These are phyloP conservation scores for Brassica cretica DNA, from an alignment of 345 rosid genomes.

Conservation along the genomic window DNA sequence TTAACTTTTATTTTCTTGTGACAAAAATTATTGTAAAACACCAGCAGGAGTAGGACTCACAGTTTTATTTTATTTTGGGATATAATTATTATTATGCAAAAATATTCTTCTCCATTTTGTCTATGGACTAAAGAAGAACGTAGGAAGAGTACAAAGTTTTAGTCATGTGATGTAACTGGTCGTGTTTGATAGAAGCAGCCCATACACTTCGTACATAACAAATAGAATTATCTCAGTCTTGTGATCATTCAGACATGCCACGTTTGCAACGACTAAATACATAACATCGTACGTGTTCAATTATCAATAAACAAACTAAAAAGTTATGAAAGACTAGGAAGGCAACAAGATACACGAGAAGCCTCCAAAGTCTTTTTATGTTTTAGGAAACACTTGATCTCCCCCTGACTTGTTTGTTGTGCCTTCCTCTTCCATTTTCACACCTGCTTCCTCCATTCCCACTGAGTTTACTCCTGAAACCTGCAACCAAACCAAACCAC, in stretches of 20 bases:
- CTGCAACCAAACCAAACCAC: constrained; percentile 45
- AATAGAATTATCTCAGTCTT: not conserved
- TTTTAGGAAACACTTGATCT: constrained; percentile 56
- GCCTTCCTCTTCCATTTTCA: constrained; percentile 70
- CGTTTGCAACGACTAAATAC: constrained; percentile 19
- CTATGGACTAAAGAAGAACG: not conserved
- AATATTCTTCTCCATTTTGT: not conserved
- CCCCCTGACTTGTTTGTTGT: constrained; percentile 46
- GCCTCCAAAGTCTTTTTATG: constrained; percentile 34
- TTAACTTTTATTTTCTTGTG: not conserved
- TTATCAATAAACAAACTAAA: constrained; percentile 14
- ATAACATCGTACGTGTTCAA: constrained; percentile 12
- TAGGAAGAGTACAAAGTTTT: not conserved
- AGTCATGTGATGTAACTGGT: not conserved
- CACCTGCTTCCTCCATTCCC: constrained; percentile 61
- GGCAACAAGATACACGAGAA: constrained; percentile 7
- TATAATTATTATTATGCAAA: not conserved
- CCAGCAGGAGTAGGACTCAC: not conserved
- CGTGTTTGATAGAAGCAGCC: not conserved
- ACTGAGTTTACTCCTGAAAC: constrained; percentile 49
- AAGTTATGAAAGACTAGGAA: constrained; percentile 5
- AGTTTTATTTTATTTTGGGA: not conserved
- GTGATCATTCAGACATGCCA: constrained; percentile 11
- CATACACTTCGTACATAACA: not conserved
- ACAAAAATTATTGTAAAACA: not conserved